Evolutionary conservation across 2,329 filamentous ascomycete species (phyloP).

Genomic region (Aurifilum marmelostoma): DNA sequence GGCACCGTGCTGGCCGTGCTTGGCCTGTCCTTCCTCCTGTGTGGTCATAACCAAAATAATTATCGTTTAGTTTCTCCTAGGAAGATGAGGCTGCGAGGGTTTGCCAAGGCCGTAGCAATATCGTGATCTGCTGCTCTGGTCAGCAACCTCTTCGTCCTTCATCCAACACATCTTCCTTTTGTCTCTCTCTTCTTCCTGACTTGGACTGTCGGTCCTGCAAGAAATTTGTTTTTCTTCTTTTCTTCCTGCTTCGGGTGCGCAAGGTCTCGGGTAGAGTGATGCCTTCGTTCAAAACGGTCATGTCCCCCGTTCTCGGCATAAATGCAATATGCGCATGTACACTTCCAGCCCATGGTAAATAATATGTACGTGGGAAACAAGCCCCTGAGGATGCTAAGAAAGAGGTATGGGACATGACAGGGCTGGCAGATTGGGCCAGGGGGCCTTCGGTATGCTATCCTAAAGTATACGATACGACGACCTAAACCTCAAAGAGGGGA

Average conservation of each 20-base stretch:
- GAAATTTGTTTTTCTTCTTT: too few species aligned
- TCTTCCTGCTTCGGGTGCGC: too few species aligned
- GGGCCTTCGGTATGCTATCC: not conserved
- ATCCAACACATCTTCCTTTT: not conserved
- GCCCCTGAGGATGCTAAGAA: not conserved
- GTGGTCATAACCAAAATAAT: too few species aligned
- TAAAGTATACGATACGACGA: not conserved
- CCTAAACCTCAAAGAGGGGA: not conserved
- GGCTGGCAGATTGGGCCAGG: constrained; percentile 1
- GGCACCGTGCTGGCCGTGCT: too few species aligned
- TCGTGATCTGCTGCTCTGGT: not conserved
- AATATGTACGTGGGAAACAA: not conserved
- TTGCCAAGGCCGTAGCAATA: not conserved
- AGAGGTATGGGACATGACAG: not conserved
- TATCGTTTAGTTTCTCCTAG: not conserved
- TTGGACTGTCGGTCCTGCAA: not conserved
- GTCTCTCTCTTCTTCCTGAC: not conserved
- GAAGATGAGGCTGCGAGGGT: not conserved
- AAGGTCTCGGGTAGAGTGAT: not conserved
- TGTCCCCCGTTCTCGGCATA: not conserved
- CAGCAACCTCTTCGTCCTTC: not conserved
- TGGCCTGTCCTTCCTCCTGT: too few species aligned
- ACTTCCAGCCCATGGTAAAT: not conserved
- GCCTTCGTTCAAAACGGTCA: not conserved
- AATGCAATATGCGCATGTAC: not conserved